phyloP scores from a whole-genome alignment of 2,329 filamentous ascomycete genomes.

The Cladosporium phlei region DNA sequence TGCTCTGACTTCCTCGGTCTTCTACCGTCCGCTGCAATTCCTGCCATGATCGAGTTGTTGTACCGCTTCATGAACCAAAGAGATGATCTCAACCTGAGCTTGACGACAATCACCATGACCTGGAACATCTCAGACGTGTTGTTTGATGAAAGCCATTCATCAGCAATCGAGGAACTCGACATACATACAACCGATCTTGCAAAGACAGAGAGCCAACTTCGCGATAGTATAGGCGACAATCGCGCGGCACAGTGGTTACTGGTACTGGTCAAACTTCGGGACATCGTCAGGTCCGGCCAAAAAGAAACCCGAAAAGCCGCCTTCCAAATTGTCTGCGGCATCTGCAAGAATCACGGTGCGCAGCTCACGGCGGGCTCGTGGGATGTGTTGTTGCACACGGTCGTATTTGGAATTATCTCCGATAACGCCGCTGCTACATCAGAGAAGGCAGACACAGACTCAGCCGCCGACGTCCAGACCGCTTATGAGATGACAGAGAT shows the following conservation, averaged over 20 bases:
- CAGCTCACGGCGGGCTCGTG: slow-evolving; percentile 72
- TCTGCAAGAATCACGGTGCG: slow-evolving; percentile 87
- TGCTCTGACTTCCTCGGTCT: slow-evolving; percentile 88
- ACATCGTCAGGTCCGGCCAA: slow-evolving; percentile 65
- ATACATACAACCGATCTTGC: not conserved
- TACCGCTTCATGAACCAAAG: slow-evolving; percentile 84
- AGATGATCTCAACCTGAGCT: slow-evolving; percentile 89
- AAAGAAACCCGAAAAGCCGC: slow-evolving; percentile 79
- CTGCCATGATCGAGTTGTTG: slow-evolving; percentile 80
- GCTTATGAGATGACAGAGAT: slow-evolving; percentile 63
- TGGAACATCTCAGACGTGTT: slow-evolving; percentile 87
- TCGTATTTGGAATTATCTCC: slow-evolving; percentile 71
- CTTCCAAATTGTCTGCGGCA: slow-evolving; percentile 83
- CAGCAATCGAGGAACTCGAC: slow-evolving; percentile 2
- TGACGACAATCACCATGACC: slow-evolving; percentile 94
- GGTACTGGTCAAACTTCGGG: slow-evolving; percentile 64
- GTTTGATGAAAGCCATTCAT: slow-evolving; percentile 4
- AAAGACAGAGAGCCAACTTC: not conserved
- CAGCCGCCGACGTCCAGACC: slow-evolving; percentile 9
- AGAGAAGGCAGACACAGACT: too few relatives aligned
- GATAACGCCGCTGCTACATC: not conserved
- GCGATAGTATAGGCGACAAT: not conserved
- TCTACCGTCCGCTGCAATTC: slow-evolving; percentile 62
- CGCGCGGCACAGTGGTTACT: slow-evolving; percentile 69
- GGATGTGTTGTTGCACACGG: slow-evolving; percentile 74